Percentiles rank a stretch among this genome's conserved stretches.
phyloP scores from a whole-genome alignment of 345 rosid genomes.

The Kernera saxatilis region DNA sequence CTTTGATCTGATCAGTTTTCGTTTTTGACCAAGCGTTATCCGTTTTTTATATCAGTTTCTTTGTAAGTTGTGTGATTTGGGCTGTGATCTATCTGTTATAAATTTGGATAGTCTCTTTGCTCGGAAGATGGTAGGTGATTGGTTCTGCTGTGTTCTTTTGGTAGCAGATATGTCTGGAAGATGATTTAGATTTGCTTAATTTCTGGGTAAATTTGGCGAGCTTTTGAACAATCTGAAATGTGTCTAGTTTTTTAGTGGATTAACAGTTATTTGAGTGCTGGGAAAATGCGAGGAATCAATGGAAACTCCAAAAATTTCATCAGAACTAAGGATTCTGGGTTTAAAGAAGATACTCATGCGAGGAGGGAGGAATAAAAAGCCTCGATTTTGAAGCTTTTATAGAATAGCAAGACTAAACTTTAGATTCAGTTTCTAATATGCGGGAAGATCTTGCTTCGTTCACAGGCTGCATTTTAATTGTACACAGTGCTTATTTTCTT shows the following conservation, averaged over 20 bases:
- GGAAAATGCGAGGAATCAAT: conserved; percentile 3
- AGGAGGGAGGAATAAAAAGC: neutral
- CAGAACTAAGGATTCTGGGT: conserved; percentile 21
- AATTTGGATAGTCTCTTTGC: conserved; percentile 14
- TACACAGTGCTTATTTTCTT: neutral
- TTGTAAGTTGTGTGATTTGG: conserved; percentile 6
- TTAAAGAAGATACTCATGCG: neutral
- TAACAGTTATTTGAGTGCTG: conserved; percentile 21
- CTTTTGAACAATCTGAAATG: neutral
- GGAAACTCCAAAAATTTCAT: neutral
- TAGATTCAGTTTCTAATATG: conserved; percentile 1
- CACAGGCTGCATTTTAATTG: neutral
- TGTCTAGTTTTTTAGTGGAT: neutral
- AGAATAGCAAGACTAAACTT: neutral
- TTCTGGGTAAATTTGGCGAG: neutral
- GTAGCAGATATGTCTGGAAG: neutral
- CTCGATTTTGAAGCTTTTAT: conserved; percentile 3
- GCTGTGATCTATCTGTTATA: conserved; percentile 11
- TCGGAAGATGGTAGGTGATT: conserved; percentile 16
- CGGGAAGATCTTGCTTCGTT: neutral
- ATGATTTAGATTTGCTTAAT: neutral
- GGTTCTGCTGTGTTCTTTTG: neutral
- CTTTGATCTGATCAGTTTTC: conserved; percentile 33
- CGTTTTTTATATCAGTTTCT: conserved; percentile 21
- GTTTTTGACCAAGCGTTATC: conserved; percentile 11